Evolutionary conservation across 768 basidiomycete species (phyloP).

Genomic region (Lentinula detonsa): DNA sequence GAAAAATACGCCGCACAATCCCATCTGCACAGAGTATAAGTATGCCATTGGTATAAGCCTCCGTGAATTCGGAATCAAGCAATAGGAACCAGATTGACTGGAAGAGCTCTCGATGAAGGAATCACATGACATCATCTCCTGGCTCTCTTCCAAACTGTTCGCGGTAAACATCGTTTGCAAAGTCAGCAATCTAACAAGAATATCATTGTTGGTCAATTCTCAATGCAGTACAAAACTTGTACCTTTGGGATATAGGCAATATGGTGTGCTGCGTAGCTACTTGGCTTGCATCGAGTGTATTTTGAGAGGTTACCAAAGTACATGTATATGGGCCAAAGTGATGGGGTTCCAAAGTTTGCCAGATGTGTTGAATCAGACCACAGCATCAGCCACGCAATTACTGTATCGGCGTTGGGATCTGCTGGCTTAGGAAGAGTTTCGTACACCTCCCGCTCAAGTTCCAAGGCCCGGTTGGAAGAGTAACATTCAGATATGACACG

Average conservation of each 20-base stretch:
- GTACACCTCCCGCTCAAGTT: not conserved
- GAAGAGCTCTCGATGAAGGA: slow-evolving; percentile 16
- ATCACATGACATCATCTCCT: slow-evolving; percentile 10
- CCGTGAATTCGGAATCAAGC: slow-evolving; percentile 25
- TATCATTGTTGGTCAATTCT: not conserved
- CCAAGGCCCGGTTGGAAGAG: not conserved
- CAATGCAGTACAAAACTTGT: slow-evolving; percentile 7
- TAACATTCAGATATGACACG: not conserved
- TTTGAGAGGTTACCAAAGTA: slow-evolving; percentile 32
- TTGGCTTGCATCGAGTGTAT: slow-evolving; percentile 24
- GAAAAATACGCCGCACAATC: slow-evolving; percentile 22
- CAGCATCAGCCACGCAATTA: slow-evolving; percentile 20
- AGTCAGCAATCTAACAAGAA: slow-evolving; percentile 20
- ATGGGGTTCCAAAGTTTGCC: slow-evolving; percentile 25
- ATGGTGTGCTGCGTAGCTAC: slow-evolving; percentile 27
- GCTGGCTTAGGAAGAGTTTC: slow-evolving; percentile 7
- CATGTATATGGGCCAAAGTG: slow-evolving; percentile 27
- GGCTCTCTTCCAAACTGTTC: slow-evolving; percentile 6
- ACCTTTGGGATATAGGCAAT: slow-evolving; percentile 38
- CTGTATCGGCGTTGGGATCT: not conserved
- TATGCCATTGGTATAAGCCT: slow-evolving; percentile 27
- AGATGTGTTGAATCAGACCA: slow-evolving; percentile 27
- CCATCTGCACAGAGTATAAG: slow-evolving; percentile 24
- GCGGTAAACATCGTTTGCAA: slow-evolving; percentile 19
- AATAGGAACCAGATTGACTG: slow-evolving; percentile 13